Conservation (phyloP, 176 grass and related monocot species). For the Eleusine coracana region DNA sequence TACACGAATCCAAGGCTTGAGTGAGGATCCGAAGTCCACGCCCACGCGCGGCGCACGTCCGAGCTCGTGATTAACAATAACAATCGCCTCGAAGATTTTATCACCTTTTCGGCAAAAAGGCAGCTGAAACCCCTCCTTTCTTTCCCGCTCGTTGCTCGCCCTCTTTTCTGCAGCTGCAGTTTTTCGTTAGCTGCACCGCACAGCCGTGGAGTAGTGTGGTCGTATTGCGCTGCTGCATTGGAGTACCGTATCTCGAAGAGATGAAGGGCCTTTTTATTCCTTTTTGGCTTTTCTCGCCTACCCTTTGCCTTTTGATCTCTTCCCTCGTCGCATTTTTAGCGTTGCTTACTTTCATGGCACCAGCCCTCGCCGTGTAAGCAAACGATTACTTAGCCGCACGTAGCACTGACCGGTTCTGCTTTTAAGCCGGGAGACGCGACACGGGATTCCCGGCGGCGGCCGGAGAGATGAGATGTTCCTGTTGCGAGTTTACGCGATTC, state of each 20-base stretch:
- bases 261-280: neutral
- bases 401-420: neutral
- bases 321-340: neutral
- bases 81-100: neutral
- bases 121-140: slow-evolving; percentile 22
- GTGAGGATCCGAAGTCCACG: slow-evolving; percentile 23
- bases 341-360: neutral
- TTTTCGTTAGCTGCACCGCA: slow-evolving; percentile 24
- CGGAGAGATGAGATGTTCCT: neutral
- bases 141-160: too few relatives aligned
- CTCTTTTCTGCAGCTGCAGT: neutral
- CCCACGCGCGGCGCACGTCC: neutral
- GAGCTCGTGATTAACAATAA: neutral
- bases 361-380: neutral
- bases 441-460: slow-evolving; percentile 30
- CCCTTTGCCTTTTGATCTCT: slow-evolving; percentile 24
- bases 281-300: neutral
- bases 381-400: slow-evolving; percentile 23
- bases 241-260: neutral
- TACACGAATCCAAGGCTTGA: slow-evolving; percentile 19
- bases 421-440: slow-evolving; percentile 22
- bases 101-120: slow-evolving; percentile 38
- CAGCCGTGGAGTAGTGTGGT: neutral
- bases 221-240: neutral
- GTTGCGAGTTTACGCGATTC: neutral